phyloP scores from a whole-genome alignment of 345 rosid genomes.

The Camelina sativa region DNA sequence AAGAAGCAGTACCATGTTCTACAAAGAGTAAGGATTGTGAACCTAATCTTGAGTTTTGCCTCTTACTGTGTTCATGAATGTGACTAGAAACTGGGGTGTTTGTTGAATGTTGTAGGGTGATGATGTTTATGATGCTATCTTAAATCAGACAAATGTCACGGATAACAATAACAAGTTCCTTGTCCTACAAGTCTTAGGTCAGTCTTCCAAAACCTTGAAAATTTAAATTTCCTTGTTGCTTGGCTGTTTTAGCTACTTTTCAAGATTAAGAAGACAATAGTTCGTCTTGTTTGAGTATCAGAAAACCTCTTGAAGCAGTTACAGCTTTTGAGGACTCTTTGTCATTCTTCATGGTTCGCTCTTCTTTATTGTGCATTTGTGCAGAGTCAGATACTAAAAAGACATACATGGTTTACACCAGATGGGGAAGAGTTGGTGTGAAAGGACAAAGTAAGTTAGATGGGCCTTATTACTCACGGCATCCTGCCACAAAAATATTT shows the following conservation, averaged over 20 bases:
- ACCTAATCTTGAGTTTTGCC: slow-evolving; percentile 16
- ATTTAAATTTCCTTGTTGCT: neutral
- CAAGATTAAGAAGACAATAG: neutral
- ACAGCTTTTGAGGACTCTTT: slow-evolving; percentile 8
- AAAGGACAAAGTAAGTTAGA: slow-evolving; percentile 78
- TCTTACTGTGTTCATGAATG: neutral
- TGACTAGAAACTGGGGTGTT: slow-evolving; percentile 9
- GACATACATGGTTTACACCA: slow-evolving; percentile 63
- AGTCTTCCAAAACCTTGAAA: slow-evolving; percentile 5
- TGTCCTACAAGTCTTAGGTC: slow-evolving; percentile 85
- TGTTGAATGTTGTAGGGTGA: slow-evolving; percentile 59
- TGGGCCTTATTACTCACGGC: slow-evolving; percentile 65
- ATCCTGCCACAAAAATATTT: slow-evolving; percentile 62
- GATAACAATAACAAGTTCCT: slow-evolving; percentile 83
- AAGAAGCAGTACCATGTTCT: slow-evolving; percentile 82
- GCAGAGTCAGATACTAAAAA: slow-evolving; percentile 79
- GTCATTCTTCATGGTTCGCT: slow-evolving; percentile 8
- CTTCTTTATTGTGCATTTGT: slow-evolving; percentile 9
- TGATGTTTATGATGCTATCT: slow-evolving; percentile 79
- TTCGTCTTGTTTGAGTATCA: too few species aligned
- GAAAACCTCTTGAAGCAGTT: neutral
- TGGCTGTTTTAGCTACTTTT: neutral
- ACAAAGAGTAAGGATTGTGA: slow-evolving; percentile 47
- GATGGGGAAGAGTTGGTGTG: slow-evolving; percentile 96
- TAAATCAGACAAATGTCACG: slow-evolving; percentile 82